A percentile compares a stretch with the other conserved stretches of the same genome.
phyloP scores from a whole-genome alignment of 1,284 basidiomycete genomes.

The Boletus semigastroideus region DNA sequence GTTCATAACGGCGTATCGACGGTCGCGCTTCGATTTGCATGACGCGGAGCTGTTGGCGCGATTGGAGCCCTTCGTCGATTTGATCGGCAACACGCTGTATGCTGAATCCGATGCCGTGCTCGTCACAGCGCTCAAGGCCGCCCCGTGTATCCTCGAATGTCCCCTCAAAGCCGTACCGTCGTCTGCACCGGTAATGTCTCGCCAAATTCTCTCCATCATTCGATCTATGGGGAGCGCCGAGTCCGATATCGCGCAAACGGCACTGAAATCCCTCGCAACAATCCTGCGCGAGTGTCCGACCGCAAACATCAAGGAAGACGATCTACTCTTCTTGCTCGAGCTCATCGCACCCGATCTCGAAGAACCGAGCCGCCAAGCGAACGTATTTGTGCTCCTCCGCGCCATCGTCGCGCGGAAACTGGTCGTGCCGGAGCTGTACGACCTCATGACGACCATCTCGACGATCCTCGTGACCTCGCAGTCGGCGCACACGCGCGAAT shows the following conservation, averaged over 20 bases:
- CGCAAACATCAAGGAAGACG: constrained; percentile 85
- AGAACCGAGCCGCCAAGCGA: constrained; percentile 84
- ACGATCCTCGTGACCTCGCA: constrained; percentile 95
- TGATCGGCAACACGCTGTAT: constrained; percentile 93
- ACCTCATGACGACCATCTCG: constrained; percentile 94
- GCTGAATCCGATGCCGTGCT: constrained; percentile 81
- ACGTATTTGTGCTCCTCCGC: constrained; percentile 90
- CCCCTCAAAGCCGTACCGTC: constrained; percentile 79
- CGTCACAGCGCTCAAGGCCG: constrained; percentile 78
- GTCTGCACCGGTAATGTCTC: constrained; percentile 82
- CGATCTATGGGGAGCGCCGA: constrained; percentile 86
- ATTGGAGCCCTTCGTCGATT: constrained; percentile 83
- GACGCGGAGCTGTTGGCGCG: constrained; percentile 72
- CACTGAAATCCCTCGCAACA: constrained; percentile 83
- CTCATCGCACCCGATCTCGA: constrained; percentile 92
- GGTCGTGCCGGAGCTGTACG: constrained; percentile 96
- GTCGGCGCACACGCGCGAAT: constrained; percentile 87
- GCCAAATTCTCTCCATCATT: constrained; percentile 86
- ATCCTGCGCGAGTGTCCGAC: constrained; percentile 84
- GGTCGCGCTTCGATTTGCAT: constrained; percentile 84
- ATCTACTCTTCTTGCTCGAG: constrained; percentile 85
- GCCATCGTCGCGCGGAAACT: constrained; percentile 90
- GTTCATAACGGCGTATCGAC: constrained; percentile 84
- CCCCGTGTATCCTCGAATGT: constrained; percentile 81
- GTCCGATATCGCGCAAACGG: constrained; percentile 87